Conservation (phyloP, 2,329 filamentous ascomycete species). For the Corniculantispora saksenae region DNA sequence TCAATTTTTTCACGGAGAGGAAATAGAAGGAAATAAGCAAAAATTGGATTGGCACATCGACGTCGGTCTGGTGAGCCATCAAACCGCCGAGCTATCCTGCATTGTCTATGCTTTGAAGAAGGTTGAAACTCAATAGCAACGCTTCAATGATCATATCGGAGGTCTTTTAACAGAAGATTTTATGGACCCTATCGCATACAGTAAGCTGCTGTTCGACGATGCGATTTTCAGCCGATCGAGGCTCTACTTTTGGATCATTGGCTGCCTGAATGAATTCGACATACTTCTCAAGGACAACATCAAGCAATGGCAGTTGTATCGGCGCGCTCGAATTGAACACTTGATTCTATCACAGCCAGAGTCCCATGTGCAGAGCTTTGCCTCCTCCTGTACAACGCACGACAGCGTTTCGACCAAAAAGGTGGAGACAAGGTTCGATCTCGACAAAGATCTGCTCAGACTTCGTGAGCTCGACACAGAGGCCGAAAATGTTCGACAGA, state of each 20-base stretch:
- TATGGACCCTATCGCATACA: background rate
- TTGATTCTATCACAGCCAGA: background rate
- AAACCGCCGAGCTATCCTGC: background rate
- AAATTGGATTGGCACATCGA: background rate
- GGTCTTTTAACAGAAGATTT: background rate
- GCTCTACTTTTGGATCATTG: slow-evolving; percentile 1
- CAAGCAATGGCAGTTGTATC: background rate
- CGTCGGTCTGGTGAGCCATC: background rate
- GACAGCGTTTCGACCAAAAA: too few species aligned
- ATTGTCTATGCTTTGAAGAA: background rate
- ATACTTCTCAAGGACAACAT: background rate
- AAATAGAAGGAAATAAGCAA: too few species aligned
- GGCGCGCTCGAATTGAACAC: background rate
- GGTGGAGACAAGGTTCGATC: too few species aligned
- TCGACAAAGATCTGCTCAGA: background rate
- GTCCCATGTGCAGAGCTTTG: background rate
- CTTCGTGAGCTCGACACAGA: background rate
- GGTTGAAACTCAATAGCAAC: background rate
- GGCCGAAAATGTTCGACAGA: background rate
- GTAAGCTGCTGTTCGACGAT: background rate
- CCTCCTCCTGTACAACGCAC: too few species aligned
- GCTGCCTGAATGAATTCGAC: background rate
- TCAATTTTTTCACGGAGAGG: too few species aligned
- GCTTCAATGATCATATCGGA: background rate
- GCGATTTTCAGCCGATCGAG: background rate